These are phyloP conservation scores for Fusarium temperatum DNA, from an alignment of 2,329 filamentous ascomycete species.

Conservation along the genomic window DNA sequence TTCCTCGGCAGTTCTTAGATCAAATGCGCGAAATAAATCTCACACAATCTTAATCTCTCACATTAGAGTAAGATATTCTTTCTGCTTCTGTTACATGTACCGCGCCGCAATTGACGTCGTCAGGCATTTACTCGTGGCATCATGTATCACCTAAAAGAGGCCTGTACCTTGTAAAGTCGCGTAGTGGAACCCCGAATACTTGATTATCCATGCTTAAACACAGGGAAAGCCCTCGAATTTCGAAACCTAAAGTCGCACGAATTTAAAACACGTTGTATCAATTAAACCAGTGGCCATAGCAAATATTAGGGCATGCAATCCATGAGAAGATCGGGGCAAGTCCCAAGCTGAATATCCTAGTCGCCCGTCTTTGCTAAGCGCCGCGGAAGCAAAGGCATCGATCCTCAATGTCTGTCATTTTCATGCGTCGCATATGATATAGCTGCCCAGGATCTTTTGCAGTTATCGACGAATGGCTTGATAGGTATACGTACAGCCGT, in stretches of 20 bases:
- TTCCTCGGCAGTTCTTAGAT: neutral
- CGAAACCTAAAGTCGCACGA: neutral
- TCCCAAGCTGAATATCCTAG: neutral
- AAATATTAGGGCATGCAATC: neutral
- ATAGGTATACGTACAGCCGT: neutral
- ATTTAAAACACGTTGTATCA: neutral
- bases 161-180: neutral
- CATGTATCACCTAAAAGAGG: neutral
- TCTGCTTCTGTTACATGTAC: neutral
- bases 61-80: neutral
- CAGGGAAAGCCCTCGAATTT: neutral
- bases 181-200: neutral
- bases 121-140: neutral
- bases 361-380: neutral
- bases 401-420: conserved; percentile 1
- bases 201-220: neutral
- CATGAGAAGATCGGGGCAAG: neutral
- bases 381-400: neutral
- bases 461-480: neutral
- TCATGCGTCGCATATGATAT: neutral
- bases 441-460: neutral
- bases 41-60: neutral
- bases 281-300: neutral
- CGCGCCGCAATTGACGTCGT: neutral
- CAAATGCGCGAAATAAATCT: neutral